Evolutionary conservation across 2,329 filamentous ascomycete species (phyloP).

Genomic region (Ascocoryne sarcoides): DNA sequence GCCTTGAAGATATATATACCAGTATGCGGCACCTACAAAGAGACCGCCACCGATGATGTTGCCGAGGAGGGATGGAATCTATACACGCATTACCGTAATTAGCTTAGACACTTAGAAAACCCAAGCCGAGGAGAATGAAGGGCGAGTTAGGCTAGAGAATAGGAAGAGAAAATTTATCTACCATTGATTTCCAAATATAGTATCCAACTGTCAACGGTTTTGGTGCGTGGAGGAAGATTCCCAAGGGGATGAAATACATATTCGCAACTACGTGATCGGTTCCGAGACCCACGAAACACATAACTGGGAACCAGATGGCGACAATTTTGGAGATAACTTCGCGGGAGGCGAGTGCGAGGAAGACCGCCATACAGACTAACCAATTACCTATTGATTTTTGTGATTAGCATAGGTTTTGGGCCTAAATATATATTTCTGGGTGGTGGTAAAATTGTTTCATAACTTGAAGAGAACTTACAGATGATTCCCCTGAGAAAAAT

Average conservation of each 20-base stretch:
- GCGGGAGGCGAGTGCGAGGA: conserved; percentile 37
- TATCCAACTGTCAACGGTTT: conserved; percentile 36
- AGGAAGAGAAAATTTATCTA: not conserved
- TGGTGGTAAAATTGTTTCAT: not conserved
- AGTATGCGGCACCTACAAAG: conserved; percentile 43
- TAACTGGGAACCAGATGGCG: conserved; percentile 48
- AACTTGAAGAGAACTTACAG: conserved; percentile 24
- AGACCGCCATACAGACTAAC: conserved; percentile 47
- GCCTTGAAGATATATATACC: conserved; percentile 36
- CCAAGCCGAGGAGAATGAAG: not conserved
- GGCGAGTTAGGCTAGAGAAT: not conserved
- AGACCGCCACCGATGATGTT: conserved; percentile 45
- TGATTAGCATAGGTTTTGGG: not conserved
- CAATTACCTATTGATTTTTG: conserved; percentile 35
- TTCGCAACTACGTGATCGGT: conserved; percentile 50
- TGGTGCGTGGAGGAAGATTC: conserved; percentile 39
- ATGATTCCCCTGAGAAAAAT: conserved; percentile 47
- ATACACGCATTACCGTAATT: not conserved
- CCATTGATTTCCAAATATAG: conserved; percentile 49
- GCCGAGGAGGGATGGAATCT: conserved; percentile 41
- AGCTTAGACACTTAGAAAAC: not conserved
- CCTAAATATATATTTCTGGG: not conserved
- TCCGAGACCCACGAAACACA: conserved; percentile 43
- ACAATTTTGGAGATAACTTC: conserved; percentile 45
- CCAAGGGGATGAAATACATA: conserved; percentile 44